These are phyloP conservation scores for Didymella sp. DNA, from an alignment of 2,329 filamentous ascomycete genomes.

Conservation along the genomic window DNA sequence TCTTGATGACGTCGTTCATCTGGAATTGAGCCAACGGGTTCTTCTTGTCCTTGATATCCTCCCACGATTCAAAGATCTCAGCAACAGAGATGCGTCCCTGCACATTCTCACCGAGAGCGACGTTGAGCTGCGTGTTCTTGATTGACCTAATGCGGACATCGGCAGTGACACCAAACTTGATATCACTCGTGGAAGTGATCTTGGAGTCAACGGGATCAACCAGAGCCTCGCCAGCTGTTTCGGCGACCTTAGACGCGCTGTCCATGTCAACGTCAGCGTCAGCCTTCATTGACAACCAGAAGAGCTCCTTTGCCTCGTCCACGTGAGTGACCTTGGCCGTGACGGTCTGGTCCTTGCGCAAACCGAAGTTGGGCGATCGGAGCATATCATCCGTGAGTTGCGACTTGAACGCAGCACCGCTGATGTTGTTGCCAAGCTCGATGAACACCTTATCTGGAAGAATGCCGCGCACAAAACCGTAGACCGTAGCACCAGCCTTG, in stretches of 20 bases:
- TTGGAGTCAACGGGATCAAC: constrained; percentile 70
- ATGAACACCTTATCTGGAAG: constrained; percentile 83
- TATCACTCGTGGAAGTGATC: constrained; percentile 71
- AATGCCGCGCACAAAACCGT: constrained; percentile 86
- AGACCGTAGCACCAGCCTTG: constrained; percentile 70
- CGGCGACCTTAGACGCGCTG: constrained; percentile 29
- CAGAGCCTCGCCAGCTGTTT: constrained; percentile 50
- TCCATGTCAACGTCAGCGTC: constrained; percentile 53
- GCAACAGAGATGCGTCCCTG: constrained; percentile 94
- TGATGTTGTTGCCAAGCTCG: constrained; percentile 81
- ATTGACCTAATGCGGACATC: constrained; percentile 83
- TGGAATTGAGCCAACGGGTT: constrained; percentile 78
- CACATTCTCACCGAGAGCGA: constrained; percentile 83
- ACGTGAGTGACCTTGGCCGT: constrained; percentile 74
- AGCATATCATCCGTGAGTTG: constrained; percentile 76
- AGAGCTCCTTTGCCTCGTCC: constrained; percentile 72
- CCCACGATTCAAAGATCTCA: constrained; percentile 86
- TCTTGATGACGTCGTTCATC: constrained; percentile 72
- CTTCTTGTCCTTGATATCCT: constrained; percentile 83
- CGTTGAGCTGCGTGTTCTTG: constrained; percentile 91
- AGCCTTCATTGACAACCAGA: constrained; percentile 69
- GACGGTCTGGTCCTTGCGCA: constrained; percentile 78
- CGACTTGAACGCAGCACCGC: constrained; percentile 79
- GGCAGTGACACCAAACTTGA: constrained; percentile 73
- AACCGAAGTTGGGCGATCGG: constrained; percentile 75